Evolutionary conservation across 805 yeast genomes (phyloP).

Genomic region (Yamadazyma kitorensis): DNA sequence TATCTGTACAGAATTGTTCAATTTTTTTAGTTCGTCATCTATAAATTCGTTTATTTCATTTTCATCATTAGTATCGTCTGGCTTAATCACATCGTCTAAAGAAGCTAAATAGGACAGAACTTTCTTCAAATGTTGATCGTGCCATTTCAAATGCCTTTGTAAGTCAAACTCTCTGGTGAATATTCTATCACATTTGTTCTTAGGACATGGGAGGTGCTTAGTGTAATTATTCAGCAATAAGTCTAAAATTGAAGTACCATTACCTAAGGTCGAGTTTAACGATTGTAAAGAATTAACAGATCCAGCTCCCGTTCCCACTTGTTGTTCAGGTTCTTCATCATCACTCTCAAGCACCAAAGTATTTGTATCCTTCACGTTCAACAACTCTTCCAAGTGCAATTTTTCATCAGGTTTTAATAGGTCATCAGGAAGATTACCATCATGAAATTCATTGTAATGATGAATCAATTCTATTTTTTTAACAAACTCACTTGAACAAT

Average conservation of each 20-base stretch:
- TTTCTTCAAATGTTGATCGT: constrained; percentile 31
- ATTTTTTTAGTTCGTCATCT: constrained; percentile 11
- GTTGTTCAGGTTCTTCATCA: constrained; percentile 12
- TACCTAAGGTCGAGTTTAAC: constrained; percentile 11
- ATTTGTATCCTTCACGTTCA: constrained; percentile 6
- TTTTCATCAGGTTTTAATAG: constrained; percentile 24
- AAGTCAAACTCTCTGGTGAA: constrained; percentile 52
- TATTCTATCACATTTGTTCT: constrained; percentile 48
- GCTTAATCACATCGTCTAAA: constrained; percentile 16
- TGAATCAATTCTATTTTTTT: constrained; percentile 54
- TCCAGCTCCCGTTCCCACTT: not conserved
- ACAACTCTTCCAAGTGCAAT: constrained; percentile 18
- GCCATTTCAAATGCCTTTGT: constrained; percentile 53
- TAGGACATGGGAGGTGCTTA: constrained; percentile 44
- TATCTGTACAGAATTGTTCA: constrained; percentile 2
- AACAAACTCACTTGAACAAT: constrained; percentile 50
- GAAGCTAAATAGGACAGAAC: constrained; percentile 28
- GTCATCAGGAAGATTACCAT: constrained; percentile 33
- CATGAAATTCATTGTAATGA: constrained; percentile 57
- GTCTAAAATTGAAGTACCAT: constrained; percentile 29
- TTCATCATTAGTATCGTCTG: constrained; percentile 3
- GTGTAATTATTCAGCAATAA: constrained; percentile 36
- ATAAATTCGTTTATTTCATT: constrained; percentile 10
- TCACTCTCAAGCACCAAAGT: constrained; percentile 3
- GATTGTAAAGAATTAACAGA: constrained; percentile 11